Conservation (phyloP, 495 filamentous ascomycete species). For the Aspergillus nidulans region DNA sequence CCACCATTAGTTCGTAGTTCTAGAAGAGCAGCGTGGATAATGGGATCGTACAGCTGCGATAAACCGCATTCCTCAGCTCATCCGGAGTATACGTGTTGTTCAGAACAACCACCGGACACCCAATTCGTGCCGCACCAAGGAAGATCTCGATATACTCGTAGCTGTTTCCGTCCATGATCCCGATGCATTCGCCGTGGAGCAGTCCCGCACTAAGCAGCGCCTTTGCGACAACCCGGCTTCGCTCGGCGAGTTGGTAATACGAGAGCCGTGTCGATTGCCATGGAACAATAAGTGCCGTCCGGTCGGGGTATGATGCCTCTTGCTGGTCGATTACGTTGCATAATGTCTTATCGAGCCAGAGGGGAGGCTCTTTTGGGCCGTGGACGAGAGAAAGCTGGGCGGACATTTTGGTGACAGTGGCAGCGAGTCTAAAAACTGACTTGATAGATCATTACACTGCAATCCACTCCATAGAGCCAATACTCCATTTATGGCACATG, state of each 20-base stretch:
- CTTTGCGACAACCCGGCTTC: conserved; percentile 16
- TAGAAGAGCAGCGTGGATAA: neutral
- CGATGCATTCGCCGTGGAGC: conserved; percentile 20
- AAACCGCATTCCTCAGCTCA: conserved; percentile 20
- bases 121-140: conserved; percentile 19
- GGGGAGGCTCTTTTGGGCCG: no score
- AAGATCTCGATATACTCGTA: conserved; percentile 25
- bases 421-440: no score
- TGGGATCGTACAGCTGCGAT: conserved; percentile 14
- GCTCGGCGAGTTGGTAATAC: conserved; percentile 18
- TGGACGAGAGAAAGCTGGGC: no score
- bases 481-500: no score
- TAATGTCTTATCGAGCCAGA: no score
- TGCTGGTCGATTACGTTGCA: no score
- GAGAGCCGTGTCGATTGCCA: conserved; percentile 20
- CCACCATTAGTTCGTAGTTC: neutral
- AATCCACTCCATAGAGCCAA: no score
- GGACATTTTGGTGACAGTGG: no score
- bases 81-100: conserved; percentile 24
- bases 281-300: conserved; percentile 16
- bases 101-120: conserved; percentile 23
- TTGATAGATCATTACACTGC: no score
- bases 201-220: conserved; percentile 20
- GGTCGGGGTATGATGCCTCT: neutral
- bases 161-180: conserved; percentile 25